Evolutionary conservation across 2,329 filamentous ascomycete genomes (phyloP), one percentile per base, ranked within the genome.

Genomic region (Scytalidium sp.): DNA sequence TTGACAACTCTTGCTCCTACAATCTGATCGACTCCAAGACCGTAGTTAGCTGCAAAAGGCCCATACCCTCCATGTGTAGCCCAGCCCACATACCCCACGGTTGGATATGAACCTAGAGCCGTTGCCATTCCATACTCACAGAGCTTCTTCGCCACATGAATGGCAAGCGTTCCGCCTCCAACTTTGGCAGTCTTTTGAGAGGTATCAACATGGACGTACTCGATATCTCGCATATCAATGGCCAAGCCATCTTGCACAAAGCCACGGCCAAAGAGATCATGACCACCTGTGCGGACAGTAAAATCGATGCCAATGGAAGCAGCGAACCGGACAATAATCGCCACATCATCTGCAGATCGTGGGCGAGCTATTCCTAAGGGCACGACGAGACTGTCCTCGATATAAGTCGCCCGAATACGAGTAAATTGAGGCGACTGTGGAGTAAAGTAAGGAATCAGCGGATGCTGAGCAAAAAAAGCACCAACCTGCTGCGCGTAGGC

Each of bases 1-100:
- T 57, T 56, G 22, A 66, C 62, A 3, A 68, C 46, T 36, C 51
- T 57, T 5, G 62, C 65, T 0, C 57, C 62, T 1, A 71, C 36
- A 15, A 72, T 69, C 52, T 71, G 65, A 48, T 72, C 69, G 8
- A 62, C 61, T 1, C 68, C 68, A 1, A 70, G 47, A 3, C 70
- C 69, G 47, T 56, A 63, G 2, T 45, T 41, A 1, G 56, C 50
- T 2, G 57, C 56, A 19, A 67, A 60, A 0, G 61, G 54, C 2
- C 68, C 69, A 49, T 70, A 70, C 1, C 68, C 68, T 4, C 67
- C 69, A 8, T 60, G 57, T 8, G 58, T 63, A 8, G 64, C 62
- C 68, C 69, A 72, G 1, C 67, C 65, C 2, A 64, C 58, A 36
- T 64, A 69, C 7, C 67, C 69, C 2, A 71, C 63, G 10, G 40